Percentiles rank a stretch among this genome's conserved stretches.
These are phyloP conservation scores for Bipolaris cookei DNA, from an alignment of 2,329 filamentous ascomycete genomes.

Conservation along the genomic window DNA sequence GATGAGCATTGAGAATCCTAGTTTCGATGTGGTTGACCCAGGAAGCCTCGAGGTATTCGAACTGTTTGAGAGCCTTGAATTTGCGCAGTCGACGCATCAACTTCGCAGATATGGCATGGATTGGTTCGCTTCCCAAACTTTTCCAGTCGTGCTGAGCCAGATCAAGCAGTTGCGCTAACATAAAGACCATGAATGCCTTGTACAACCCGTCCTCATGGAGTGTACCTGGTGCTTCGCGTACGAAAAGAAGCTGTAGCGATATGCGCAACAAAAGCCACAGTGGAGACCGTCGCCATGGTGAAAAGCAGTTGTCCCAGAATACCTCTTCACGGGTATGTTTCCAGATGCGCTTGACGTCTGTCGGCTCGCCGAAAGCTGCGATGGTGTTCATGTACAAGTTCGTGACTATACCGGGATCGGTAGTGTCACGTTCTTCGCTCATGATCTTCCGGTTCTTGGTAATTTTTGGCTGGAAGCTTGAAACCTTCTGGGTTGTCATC, in stretches of 20 bases:
- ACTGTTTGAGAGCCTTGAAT: constrained; percentile 21
- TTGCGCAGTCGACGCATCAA: constrained; percentile 33
- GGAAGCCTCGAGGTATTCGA: background rate
- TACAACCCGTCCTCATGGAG: constrained; percentile 43
- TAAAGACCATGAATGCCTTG: constrained; percentile 60
- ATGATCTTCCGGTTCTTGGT: constrained; percentile 49
- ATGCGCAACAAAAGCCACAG: constrained; percentile 64
- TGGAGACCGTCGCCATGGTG: constrained; percentile 60
- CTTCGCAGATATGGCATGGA: constrained; percentile 30
- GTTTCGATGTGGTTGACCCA: constrained; percentile 11
- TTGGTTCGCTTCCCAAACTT: constrained; percentile 12
- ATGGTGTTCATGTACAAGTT: constrained; percentile 57
- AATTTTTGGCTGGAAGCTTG: constrained; percentile 44
- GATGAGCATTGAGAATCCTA: constrained; percentile 11
- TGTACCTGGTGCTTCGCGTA: constrained; percentile 27
- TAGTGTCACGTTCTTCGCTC: constrained; percentile 58
- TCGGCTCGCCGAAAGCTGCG: constrained; percentile 44
- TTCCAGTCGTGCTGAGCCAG: constrained; percentile 2
- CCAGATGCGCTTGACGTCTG: constrained; percentile 42
- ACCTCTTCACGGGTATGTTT: constrained; percentile 65
- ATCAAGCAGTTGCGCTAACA: constrained; percentile 54
- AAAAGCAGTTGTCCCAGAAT: constrained; percentile 48
- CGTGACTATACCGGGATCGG: constrained; percentile 59
- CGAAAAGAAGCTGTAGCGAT: constrained; percentile 51
- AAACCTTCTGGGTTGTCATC: constrained; percentile 46